Percentiles rank a stretch among this genome's conserved stretches.
These are phyloP conservation scores for Rhizopogon sp. DNA, from an alignment of 768 basidiomycete species.

Conservation along the genomic window DNA sequence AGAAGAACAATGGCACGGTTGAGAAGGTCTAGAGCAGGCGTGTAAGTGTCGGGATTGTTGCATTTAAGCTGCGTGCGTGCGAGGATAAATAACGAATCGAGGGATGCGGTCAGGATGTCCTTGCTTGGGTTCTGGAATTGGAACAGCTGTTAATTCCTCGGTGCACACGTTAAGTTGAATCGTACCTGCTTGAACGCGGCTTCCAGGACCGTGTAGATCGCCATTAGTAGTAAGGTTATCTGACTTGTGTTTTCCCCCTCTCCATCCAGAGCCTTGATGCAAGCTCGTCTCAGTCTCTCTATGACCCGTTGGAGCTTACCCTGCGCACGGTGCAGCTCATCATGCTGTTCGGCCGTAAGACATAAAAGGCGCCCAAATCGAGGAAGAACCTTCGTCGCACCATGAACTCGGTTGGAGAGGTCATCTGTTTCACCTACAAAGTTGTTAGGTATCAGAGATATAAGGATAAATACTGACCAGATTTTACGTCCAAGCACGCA, in stretches of 20 bases:
- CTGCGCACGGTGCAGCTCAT: conserved; percentile 33
- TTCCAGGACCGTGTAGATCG: conserved; percentile 29
- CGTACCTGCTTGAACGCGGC: conserved; percentile 25
- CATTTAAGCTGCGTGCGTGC: conserved; percentile 39
- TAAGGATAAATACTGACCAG: neutral
- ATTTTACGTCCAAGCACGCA: conserved; percentile 24
- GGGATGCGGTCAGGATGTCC: conserved; percentile 36
- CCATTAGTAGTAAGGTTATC: conserved; percentile 29
- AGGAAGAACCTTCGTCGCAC: conserved; percentile 11
- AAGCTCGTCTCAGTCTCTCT: conserved; percentile 52
- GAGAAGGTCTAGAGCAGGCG: conserved; percentile 41
- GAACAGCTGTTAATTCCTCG: neutral
- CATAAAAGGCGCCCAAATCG: conserved; percentile 14
- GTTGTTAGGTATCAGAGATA: neutral
- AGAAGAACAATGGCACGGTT: conserved; percentile 33
- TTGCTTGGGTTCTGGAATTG: conserved; percentile 18
- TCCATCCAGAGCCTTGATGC: conserved; percentile 42
- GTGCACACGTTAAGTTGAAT: neutral
- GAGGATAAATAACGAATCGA: conserved; percentile 55
- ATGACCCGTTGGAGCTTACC: conserved; percentile 57
- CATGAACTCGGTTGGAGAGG: conserved; percentile 14
- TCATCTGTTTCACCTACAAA: conserved; percentile 6
- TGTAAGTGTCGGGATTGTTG: conserved; percentile 41
- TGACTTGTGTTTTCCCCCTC: conserved; percentile 5
- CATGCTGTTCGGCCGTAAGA: conserved; percentile 12